These are phyloP conservation scores for Linderina pennispora DNA, from an alignment of 192 early-diverging fungal species.

Conservation along the genomic window DNA sequence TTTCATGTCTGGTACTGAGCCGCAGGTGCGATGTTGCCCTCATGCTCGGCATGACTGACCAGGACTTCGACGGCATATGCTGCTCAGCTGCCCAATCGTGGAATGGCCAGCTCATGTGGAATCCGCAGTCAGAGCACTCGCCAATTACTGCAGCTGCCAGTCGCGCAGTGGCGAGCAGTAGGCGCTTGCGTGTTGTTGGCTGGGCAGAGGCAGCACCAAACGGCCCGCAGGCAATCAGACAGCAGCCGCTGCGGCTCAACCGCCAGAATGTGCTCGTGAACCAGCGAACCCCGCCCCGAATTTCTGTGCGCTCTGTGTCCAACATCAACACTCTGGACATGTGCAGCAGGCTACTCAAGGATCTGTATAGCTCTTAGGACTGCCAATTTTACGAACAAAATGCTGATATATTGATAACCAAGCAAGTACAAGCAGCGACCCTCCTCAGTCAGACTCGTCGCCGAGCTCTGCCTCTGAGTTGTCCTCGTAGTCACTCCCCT, in stretches of 20 bases:
- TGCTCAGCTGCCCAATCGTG: constrained; percentile 14
- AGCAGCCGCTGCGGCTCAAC: constrained; percentile 25
- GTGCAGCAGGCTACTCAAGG: constrained; percentile 14
- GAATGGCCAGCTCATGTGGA: constrained; percentile 31
- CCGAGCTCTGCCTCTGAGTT: too few species aligned
- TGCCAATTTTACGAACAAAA: too few species aligned
- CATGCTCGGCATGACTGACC: constrained; percentile 2
- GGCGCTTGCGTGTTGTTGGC: not conserved
- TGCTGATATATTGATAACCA: too few species aligned
- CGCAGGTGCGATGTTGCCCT: not conserved
- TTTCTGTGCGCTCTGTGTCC: constrained; percentile 6
- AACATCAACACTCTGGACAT: constrained; percentile 7
- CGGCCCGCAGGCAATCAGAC: not conserved
- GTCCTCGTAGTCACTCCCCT: not conserved
- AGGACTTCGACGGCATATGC: constrained; percentile 7
- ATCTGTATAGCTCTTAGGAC: too few species aligned
- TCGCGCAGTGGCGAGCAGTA: not conserved
- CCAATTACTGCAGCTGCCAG: not conserved
- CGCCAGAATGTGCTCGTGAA: constrained; percentile 6
- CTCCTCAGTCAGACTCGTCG: too few species aligned
- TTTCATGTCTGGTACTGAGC: constrained; percentile 6
- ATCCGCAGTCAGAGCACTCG: constrained; percentile 2
- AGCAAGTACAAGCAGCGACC: too few species aligned
- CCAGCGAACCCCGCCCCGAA: constrained; percentile 6
- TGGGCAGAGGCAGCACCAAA: constrained; percentile 2